These are phyloP conservation scores for Hyaloperonospora arabidopsidis DNA, from an alignment of 352 stramenopile species.

Conservation along the genomic window DNA sequence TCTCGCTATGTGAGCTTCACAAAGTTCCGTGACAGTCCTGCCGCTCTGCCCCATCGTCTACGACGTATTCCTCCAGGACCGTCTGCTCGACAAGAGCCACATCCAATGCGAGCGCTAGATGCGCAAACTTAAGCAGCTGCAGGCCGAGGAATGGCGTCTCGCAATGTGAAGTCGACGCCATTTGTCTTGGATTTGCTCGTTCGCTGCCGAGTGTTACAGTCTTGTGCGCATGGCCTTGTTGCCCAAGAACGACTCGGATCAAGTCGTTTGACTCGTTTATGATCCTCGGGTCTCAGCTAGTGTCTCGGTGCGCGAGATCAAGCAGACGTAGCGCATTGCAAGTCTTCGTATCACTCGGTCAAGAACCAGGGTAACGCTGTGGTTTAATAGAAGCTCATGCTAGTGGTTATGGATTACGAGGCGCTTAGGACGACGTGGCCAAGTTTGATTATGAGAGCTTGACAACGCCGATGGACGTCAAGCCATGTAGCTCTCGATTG, in stretches of 20 bases:
- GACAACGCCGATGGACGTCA: constrained; percentile 98
- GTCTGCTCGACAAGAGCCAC: constrained; percentile 75
- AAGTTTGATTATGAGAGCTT: constrained; percentile 98
- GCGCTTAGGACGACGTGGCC: constrained; percentile 92
- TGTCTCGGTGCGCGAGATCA: constrained; percentile 92
- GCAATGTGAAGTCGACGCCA: constrained; percentile 71
- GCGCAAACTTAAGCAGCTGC: constrained; percentile 79
- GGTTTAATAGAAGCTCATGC: constrained; percentile 98
- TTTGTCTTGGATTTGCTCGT: constrained; percentile 76
- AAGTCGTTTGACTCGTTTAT: constrained; percentile 97
- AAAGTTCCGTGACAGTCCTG: constrained; percentile 93
- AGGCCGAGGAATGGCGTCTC: constrained; percentile 79
- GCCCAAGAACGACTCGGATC: constrained; percentile 93
- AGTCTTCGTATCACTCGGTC: constrained; percentile 89
- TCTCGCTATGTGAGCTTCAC: constrained; percentile 95
- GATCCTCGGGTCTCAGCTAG: constrained; percentile 91
- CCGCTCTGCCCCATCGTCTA: constrained; percentile 79
- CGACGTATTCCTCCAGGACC: constrained; percentile 84
- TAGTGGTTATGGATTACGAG: constrained; percentile 92
- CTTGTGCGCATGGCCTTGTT: constrained; percentile 87
- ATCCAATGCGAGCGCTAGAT: constrained; percentile 80
- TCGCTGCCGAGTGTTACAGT: constrained; percentile 68
- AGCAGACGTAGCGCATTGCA: constrained; percentile 91
- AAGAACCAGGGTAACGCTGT: constrained; percentile 96
- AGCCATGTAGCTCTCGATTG: constrained; percentile 92